Conservation (phyloP, 2,329 filamentous ascomycete genomes). For the Epichloe hybrida region DNA sequence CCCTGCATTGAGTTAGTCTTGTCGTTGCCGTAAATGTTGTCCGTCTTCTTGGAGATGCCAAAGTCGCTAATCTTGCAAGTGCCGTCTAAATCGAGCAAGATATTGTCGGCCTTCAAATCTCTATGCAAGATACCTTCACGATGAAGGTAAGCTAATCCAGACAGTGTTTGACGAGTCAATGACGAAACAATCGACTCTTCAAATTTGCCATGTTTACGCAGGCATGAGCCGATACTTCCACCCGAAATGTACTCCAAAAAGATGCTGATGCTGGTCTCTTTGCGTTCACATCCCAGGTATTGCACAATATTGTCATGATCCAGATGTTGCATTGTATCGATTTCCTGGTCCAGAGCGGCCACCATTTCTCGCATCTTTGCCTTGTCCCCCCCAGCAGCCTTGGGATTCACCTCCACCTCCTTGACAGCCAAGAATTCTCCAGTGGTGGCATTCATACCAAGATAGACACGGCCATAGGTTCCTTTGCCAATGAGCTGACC, state of each 20-base stretch:
- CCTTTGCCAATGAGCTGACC: constrained; percentile 97
- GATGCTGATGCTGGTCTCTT: constrained; percentile 88
- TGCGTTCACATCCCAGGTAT: constrained; percentile 90
- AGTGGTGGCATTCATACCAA: constrained; percentile 98
- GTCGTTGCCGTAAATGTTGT: constrained; percentile 98
- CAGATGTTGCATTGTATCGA: constrained; percentile 98
- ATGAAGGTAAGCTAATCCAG: constrained; percentile 83
- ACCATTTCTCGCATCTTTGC: constrained; percentile 94
- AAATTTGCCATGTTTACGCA: constrained; percentile 96
- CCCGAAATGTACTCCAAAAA: constrained; percentile 99
- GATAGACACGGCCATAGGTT: constrained; percentile 93
- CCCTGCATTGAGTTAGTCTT: constrained; percentile 97
- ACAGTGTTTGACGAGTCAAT: constrained; percentile 78
- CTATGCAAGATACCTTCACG: constrained; percentile 89
- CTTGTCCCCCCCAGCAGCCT: constrained; percentile 77
- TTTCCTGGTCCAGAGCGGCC: constrained; percentile 88
- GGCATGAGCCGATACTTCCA: constrained; percentile 91
- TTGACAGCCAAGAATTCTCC: constrained; percentile 97
- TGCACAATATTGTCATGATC: constrained; percentile 98
- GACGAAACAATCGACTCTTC: constrained; percentile 87
- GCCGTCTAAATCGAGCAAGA: constrained; percentile 85
- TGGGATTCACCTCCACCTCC: constrained; percentile 93
- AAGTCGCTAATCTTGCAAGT: constrained; percentile 99
- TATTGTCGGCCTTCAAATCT: constrained; percentile 96
- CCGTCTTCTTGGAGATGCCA: constrained; percentile 94